These are phyloP conservation scores for Alternaria postmessia DNA, from an alignment of 2,329 filamentous ascomycete species.

Conservation along the genomic window DNA sequence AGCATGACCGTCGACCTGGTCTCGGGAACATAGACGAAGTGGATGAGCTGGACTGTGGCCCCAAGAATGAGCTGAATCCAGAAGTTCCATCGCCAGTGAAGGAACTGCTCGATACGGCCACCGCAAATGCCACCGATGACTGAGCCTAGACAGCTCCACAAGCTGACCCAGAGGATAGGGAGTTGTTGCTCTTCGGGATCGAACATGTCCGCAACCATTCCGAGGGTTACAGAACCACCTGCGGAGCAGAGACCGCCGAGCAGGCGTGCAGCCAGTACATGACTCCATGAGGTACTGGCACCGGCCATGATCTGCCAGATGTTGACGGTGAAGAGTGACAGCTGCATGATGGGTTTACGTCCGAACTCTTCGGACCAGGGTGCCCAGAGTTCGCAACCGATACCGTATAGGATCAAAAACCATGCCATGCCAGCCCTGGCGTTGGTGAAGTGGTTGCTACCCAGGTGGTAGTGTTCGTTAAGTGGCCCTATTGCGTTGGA, in stretches of 20 bases:
- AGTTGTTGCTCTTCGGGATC: conserved; percentile 69
- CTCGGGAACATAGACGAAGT: conserved; percentile 75
- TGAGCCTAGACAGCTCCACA: conserved; percentile 69
- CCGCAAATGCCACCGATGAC: conserved; percentile 82
- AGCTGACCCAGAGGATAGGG: conserved; percentile 67
- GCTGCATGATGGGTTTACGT: conserved; percentile 76
- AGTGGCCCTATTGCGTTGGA: conserved; percentile 61
- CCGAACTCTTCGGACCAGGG: conserved; percentile 82
- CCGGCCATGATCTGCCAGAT: conserved; percentile 68
- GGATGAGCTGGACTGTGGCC: conserved; percentile 70
- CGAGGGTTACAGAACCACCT: conserved; percentile 70
- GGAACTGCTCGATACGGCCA: conserved; percentile 72
- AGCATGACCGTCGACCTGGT: conserved; percentile 79
- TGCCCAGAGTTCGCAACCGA: conserved; percentile 87
- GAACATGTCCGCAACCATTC: conserved; percentile 71
- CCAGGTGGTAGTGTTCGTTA: conserved; percentile 65
- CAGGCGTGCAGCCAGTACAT: conserved; percentile 67
- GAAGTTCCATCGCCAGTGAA: conserved; percentile 78
- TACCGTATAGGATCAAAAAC: conserved; percentile 80
- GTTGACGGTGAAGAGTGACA: conserved; percentile 76
- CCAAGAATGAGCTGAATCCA: conserved; percentile 88
- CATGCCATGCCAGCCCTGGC: conserved; percentile 71
- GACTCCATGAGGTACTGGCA: conserved; percentile 68
- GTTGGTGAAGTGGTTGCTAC: conserved; percentile 49
- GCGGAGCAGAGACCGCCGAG: conserved; percentile 58